phyloP scores from a whole-genome alignment of 2,329 filamentous ascomycete genomes.

The Colletotrichum magnum region DNA sequence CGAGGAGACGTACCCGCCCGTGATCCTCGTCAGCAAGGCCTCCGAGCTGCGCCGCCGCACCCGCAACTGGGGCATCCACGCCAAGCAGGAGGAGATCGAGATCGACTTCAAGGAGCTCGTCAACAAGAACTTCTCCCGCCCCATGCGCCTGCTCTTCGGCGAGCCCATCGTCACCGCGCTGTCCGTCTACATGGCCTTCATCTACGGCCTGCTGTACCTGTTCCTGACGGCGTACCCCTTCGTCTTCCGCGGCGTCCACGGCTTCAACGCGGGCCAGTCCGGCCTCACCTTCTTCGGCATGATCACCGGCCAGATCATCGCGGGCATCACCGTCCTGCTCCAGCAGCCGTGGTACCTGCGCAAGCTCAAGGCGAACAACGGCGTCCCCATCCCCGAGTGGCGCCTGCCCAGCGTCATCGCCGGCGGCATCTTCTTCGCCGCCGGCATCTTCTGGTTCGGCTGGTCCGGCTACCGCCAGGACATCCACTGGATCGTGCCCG shows the following conservation, averaged over 20 bases:
- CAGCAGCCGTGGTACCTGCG: slow-evolving; percentile 77
- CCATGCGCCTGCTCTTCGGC: slow-evolving; percentile 74
- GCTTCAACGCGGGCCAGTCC: slow-evolving; percentile 76
- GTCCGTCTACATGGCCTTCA: slow-evolving; percentile 81
- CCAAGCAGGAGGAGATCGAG: slow-evolving; percentile 80
- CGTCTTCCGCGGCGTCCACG: slow-evolving; percentile 81
- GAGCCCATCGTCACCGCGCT: slow-evolving; percentile 79
- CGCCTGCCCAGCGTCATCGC: slow-evolving; percentile 73
- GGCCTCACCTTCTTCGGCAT: slow-evolving; percentile 91
- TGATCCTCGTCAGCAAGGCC: slow-evolving; percentile 74
- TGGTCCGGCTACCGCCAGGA: slow-evolving; percentile 74
- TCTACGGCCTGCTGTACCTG: slow-evolving; percentile 85
- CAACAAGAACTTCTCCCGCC: slow-evolving; percentile 77
- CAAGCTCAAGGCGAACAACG: slow-evolving; percentile 78
- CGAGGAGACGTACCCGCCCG: slow-evolving; percentile 78
- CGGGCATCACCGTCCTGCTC: slow-evolving; percentile 73
- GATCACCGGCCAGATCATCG: slow-evolving; percentile 79
- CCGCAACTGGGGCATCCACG: slow-evolving; percentile 79
- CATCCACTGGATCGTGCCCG: slow-evolving; percentile 76
- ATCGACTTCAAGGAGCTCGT: slow-evolving; percentile 75
- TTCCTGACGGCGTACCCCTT: slow-evolving; percentile 89
- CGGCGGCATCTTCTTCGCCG: slow-evolving; percentile 72
- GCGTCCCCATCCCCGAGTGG: slow-evolving; percentile 76
- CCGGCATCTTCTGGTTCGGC: slow-evolving; percentile 83
- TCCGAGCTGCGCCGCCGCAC: slow-evolving; percentile 73